Evolutionary conservation across 2,329 filamentous ascomycete genomes (phyloP).

Genomic region (Coniochaeta sp.): DNA sequence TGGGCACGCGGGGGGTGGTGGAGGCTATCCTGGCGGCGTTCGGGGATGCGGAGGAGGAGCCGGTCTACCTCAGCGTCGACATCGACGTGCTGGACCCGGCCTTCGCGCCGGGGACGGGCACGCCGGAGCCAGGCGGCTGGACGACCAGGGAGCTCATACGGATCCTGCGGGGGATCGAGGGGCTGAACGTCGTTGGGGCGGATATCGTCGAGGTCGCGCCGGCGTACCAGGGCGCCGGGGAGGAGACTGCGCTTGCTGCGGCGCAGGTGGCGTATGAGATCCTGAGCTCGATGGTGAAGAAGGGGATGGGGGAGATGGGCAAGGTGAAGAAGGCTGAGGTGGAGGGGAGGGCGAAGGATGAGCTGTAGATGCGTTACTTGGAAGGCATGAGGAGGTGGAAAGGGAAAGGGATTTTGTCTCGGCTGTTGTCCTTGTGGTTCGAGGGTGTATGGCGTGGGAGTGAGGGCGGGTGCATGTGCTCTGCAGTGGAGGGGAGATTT

Average conservation of each 20-base stretch:
- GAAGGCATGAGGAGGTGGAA: not conserved
- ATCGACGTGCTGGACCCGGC: conserved; percentile 75
- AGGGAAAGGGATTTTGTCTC: not conserved
- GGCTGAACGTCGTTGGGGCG: conserved; percentile 65
- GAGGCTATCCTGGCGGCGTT: conserved; percentile 52
- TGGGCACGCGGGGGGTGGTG: conserved; percentile 59
- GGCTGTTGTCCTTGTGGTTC: not conserved
- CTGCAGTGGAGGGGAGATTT: no score
- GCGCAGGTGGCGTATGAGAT: conserved; percentile 47
- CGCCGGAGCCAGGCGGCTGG: conserved; percentile 75
- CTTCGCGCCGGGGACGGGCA: conserved; percentile 58
- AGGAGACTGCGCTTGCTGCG: conserved; percentile 66
- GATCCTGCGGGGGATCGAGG: conserved; percentile 64
- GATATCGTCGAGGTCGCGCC: conserved; percentile 78
- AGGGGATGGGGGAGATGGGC: conserved; percentile 8
- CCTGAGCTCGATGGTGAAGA: conserved; percentile 10
- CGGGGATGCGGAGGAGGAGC: conserved; percentile 31
- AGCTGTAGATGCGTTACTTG: not conserved
- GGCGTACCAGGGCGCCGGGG: conserved; percentile 65
- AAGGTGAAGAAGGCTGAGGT: conserved; percentile 5
- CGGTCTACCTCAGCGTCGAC: conserved; percentile 65
- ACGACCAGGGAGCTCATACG: conserved; percentile 69
- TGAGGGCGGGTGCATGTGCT: no score
- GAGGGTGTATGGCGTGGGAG: not conserved
- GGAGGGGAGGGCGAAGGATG: not conserved